Percentiles rank a stretch among this genome's conserved stretches.
Evolutionary conservation across 805 yeast species (phyloP).

Genomic region (Ogataea paradorogensis): DNA sequence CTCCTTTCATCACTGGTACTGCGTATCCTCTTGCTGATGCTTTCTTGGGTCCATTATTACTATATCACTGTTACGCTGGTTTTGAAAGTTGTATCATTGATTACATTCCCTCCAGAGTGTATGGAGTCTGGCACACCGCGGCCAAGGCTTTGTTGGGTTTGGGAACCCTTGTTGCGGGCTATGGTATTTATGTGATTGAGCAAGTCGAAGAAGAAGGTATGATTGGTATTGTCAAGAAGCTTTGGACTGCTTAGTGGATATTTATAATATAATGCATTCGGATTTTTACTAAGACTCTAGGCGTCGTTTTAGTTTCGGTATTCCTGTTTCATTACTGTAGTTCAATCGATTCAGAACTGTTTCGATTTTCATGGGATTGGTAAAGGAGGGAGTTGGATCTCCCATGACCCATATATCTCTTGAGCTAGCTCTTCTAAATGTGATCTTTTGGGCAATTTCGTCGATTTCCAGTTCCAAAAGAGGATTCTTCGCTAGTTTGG

Average conservation of each 20-base stretch:
- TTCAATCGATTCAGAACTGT: not conserved
- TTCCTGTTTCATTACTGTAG: not conserved
- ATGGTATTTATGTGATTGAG: slow-evolving; percentile 71
- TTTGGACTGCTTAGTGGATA: slow-evolving; percentile 31
- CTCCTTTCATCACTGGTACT: slow-evolving; percentile 58
- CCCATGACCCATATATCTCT: slow-evolving; percentile 20
- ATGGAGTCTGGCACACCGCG: slow-evolving; percentile 57
- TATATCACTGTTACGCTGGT: slow-evolving; percentile 68
- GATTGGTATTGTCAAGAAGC: slow-evolving; percentile 38
- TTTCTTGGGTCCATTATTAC: slow-evolving; percentile 48
- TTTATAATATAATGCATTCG: slow-evolving; percentile 9
- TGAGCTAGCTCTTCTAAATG: slow-evolving; percentile 9
- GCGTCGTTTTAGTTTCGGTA: slow-evolving; percentile 4
- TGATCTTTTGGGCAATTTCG: slow-evolving; percentile 9
- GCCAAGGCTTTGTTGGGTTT: slow-evolving; percentile 60
- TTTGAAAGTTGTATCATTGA: slow-evolving; percentile 76
- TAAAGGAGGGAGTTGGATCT: slow-evolving; percentile 4
- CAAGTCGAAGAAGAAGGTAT: slow-evolving; percentile 64
- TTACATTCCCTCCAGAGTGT: slow-evolving; percentile 73
- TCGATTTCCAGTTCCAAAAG: slow-evolving; percentile 21
- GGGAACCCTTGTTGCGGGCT: slow-evolving; percentile 63
- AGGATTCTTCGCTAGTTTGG: slow-evolving; percentile 12
- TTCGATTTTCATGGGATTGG: slow-evolving; percentile 2
- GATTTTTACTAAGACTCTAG: slow-evolving; percentile 9
- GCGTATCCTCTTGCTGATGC: slow-evolving; percentile 58